Evolutionary conservation across 2,329 filamentous ascomycete species (phyloP), one percentile per base, ranked within the genome.

Genomic region (Aspergillus fumigatus): DNA sequence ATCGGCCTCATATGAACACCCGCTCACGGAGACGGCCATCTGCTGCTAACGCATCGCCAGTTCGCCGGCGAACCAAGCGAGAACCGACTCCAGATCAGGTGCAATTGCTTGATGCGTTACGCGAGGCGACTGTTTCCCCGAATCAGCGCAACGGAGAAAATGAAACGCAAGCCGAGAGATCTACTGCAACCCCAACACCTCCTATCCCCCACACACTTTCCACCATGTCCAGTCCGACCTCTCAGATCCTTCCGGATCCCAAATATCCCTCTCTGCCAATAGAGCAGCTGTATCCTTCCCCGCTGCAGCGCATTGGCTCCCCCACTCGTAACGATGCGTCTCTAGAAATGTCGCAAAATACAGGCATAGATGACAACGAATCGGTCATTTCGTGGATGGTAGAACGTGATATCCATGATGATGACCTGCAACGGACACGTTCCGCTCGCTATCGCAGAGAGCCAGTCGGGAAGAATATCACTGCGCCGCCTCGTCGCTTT

Each of bases 351-450:
- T 63, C 59, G 56, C 64, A 51, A 55, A 54, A 38, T 65, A 60
- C 19, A 54, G 64, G 47, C 65, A 60, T 54, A 2, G 52, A 70
- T 9, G 72, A 73, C 51, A 71, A 71, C 47, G 65, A 68, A 11
- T 75, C 72, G 1, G 62, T 67, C 10, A 57, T 69, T 2, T 75
- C 72, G 2, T 75, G 67, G 62, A 63, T 60, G 19, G 53, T 75
- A 14, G 73, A 75, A 38, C 70, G 73, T 19, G 67, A 73, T 48
- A 63, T 75, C 45, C 68, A 75, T 32, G 65, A 70, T 10, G 72
- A 74, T 55, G 59, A 72, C 26, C 49, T 75, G 9, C 69, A 70
- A 61, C 66, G 72, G 40, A 71, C 68, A n/a, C 64, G 67, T 27
- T 65, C 67, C 21, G 62, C 62, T 50, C 62, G 58, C 45, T 64